Percentiles rank a stretch among this genome's conserved stretches.
Evolutionary conservation across 2,329 filamentous ascomycete genomes (phyloP).

Genomic region (Colletotrichum godetiae): DNA sequence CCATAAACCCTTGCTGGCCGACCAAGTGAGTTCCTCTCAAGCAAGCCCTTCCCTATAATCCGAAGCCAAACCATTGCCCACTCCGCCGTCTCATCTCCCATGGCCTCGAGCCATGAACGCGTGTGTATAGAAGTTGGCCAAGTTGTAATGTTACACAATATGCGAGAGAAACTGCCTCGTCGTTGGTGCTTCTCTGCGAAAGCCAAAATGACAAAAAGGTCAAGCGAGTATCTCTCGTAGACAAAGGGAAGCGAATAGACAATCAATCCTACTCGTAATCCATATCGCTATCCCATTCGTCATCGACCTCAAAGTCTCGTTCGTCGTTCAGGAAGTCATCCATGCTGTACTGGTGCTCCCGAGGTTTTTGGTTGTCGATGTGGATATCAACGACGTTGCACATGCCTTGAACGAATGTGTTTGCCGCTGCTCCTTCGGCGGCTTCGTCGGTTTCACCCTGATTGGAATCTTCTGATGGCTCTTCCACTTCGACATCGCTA

Average conservation of each 20-base stretch:
- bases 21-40: constrained; percentile 12
- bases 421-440: constrained; percentile 30
- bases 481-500: constrained; percentile 26
- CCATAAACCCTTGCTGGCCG: not conserved
- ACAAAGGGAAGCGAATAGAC: not conserved
- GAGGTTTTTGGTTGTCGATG: constrained; percentile 81
- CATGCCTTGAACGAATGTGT: constrained; percentile 69
- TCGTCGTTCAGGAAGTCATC: constrained; percentile 74
- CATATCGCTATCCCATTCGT: constrained; percentile 68
- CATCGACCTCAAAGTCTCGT: constrained; percentile 66
- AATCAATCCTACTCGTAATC: constrained; percentile 56
- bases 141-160: not conserved
- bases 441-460: constrained; percentile 18
- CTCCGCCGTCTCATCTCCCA: not conserved
- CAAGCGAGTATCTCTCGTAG: not conserved
- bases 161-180: not conserved
- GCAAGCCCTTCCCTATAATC: not conserved
- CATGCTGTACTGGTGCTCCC: constrained; percentile 76
- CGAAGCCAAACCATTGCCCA: not conserved
- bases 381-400: constrained; percentile 77
- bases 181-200: not conserved
- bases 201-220: not conserved
- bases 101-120: not conserved
- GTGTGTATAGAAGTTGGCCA: not conserved
- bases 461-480: constrained; percentile 22